phyloP scores from a whole-genome alignment of 139 green algal species.

The Chlamydomonas sp. region DNA sequence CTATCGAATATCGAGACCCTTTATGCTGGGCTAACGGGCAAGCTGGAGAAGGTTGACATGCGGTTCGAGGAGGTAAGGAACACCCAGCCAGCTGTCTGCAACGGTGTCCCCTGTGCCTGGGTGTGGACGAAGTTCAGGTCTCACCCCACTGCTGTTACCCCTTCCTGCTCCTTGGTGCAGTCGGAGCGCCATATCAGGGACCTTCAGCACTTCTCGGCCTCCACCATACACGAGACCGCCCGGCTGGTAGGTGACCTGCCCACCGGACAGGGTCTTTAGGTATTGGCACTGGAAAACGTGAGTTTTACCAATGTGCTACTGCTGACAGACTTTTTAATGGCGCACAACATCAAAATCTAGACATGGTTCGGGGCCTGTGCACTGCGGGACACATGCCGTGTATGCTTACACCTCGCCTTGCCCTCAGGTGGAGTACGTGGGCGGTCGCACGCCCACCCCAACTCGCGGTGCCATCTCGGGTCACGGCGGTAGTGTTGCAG shows the following conservation, averaged over 20 bases:
- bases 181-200: conserved; percentile 38
- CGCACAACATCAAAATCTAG: no score
- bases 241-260: conserved; percentile 21
- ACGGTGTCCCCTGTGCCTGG: no score
- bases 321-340: no score
- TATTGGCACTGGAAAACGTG: no score
- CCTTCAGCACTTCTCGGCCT: conserved; percentile 42
- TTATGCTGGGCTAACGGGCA: conserved; percentile 8
- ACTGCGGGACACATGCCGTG: neutral
- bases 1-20: conserved; percentile 34
- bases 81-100: no score
- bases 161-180: neutral
- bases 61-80: neutral
- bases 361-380: neutral
- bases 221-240: conserved; percentile 41
- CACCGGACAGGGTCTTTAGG: neutral
- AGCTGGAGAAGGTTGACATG: conserved; percentile 23
- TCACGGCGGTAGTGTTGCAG: neutral
- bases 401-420: neutral
- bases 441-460: neutral
- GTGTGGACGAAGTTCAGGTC: no score
- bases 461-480: neutral
- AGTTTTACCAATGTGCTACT: no score
- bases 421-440: conserved; percentile 20
- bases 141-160: no score